phyloP scores from a whole-genome alignment of 768 basidiomycete genomes.

The Kwoniella dejecticola region DNA sequence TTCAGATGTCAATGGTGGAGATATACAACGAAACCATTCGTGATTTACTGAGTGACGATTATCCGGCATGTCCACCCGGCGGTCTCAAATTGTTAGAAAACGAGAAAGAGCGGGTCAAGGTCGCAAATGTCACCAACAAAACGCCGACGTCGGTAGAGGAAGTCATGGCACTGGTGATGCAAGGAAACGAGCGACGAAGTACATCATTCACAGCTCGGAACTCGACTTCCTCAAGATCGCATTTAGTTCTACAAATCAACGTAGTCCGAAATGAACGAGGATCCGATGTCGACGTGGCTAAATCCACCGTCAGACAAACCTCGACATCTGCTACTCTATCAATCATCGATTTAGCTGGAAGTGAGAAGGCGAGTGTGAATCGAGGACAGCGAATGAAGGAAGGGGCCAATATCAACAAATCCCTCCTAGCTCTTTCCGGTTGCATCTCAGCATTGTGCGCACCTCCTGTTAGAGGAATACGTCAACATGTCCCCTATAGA shows the following conservation, averaged over 20 bases:
- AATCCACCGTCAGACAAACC: conserved; percentile 64
- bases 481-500: conserved; percentile 91
- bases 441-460: conserved; percentile 99
- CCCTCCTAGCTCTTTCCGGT: conserved; percentile 92
- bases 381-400: conserved; percentile 99
- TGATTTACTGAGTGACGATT: conserved; percentile 77
- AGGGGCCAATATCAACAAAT: conserved; percentile 99
- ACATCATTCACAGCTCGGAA: conserved; percentile 96
- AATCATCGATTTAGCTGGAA: conserved; percentile 97
- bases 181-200: conserved; percentile 83
- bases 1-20: conserved; percentile 93
- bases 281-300: conserved; percentile 73
- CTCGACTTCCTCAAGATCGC: conserved; percentile 93
- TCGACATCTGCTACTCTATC: conserved; percentile 73
- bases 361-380: conserved; percentile 95
- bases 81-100: conserved; percentile 93
- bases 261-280: conserved; percentile 77
- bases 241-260: conserved; percentile 95
- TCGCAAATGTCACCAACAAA: conserved; percentile 79
- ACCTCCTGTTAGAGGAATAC: conserved; percentile 65
- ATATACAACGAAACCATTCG: conserved; percentile 99
- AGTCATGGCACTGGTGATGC: conserved; percentile 88
- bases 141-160: conserved; percentile 81
- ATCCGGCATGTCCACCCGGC: conserved; percentile 68
- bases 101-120: conserved; percentile 75